These are phyloP conservation scores for Phytopythium ostracodes DNA, from an alignment of 352 stramenopile species.

Conservation along the genomic window DNA sequence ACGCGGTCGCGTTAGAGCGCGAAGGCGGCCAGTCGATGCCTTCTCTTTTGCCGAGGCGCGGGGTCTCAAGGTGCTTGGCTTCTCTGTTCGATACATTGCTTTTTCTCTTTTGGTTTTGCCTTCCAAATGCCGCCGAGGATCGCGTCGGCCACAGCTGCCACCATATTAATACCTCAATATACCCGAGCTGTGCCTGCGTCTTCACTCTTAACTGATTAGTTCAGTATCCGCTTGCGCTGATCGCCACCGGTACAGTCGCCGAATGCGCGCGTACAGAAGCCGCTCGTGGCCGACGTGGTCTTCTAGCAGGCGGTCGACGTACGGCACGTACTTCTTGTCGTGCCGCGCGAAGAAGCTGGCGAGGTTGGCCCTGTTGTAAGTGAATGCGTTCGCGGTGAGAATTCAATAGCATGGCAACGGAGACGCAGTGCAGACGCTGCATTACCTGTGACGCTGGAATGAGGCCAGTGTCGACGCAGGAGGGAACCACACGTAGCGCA, in stretches of 20 bases:
- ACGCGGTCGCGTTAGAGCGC: conserved; percentile 69
- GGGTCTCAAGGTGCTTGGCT: not conserved
- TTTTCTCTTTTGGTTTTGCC: not conserved
- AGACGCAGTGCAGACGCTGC: not conserved
- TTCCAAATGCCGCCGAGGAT: not conserved
- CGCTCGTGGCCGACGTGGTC: conserved; percentile 55
- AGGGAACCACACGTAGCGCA: conserved; percentile 35
- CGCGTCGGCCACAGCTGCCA: conserved; percentile 5
- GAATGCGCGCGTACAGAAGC: conserved; percentile 43
- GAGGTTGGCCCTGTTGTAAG: conserved; percentile 18
- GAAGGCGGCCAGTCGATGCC: not conserved
- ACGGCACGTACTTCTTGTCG: conserved; percentile 34
- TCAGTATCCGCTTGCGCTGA: not conserved
- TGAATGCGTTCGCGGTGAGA: conserved; percentile 5
- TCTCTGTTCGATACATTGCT: conserved; percentile 4
- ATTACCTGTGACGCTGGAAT: conserved; percentile 31
- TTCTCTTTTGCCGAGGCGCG: not conserved
- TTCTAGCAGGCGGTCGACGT: conserved; percentile 36
- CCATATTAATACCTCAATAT: conserved; percentile 10
- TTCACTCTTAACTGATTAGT: not conserved
- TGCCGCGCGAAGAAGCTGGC: conserved; percentile 41
- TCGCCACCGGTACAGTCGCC: conserved; percentile 27
- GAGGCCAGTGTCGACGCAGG: conserved; percentile 28
- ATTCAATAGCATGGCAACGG: not conserved
- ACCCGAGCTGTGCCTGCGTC: conserved; percentile 5